phyloP scores from a whole-genome alignment of 2,329 filamentous ascomycete genomes.

The Claviceps quebecensis region DNA sequence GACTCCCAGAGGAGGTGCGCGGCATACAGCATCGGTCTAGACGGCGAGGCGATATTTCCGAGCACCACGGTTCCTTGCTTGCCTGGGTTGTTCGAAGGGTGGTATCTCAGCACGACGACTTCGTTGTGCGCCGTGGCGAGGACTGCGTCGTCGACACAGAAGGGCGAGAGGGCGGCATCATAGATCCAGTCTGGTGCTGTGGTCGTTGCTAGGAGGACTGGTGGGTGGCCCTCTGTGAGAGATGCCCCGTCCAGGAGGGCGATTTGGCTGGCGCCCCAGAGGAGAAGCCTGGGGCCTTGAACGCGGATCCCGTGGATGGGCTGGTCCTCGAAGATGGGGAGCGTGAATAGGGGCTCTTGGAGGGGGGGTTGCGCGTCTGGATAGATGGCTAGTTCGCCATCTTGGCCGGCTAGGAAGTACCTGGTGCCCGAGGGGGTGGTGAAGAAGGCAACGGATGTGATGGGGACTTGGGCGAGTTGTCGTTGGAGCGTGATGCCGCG shows the following conservation, averaged over 20 bases:
- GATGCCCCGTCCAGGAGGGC: slow-evolving; percentile 20
- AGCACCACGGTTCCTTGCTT: slow-evolving; percentile 21
- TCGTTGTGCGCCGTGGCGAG: slow-evolving; percentile 83
- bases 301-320: slow-evolving; percentile 60
- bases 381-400: slow-evolving; percentile 43
- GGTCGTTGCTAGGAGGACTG: slow-evolving; percentile 12
- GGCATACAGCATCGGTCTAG: slow-evolving; percentile 77
- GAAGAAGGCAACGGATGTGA: slow-evolving; percentile 46
- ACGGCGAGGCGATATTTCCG: slow-evolving; percentile 43
- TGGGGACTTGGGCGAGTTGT: slow-evolving; percentile 34
- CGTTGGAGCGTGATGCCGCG: slow-evolving; percentile 11
- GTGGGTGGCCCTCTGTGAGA: slow-evolving; percentile 8
- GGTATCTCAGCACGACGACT: slow-evolving; percentile 37
- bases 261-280: slow-evolving; percentile 60
- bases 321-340: slow-evolving; percentile 50
- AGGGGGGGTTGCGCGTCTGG: slow-evolving; percentile 17
- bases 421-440: slow-evolving; percentile 14
- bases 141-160: slow-evolving; percentile 30
- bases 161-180: slow-evolving; percentile 43
- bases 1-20: slow-evolving; percentile 57
- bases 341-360: slow-evolving; percentile 21
- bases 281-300: slow-evolving; percentile 24
- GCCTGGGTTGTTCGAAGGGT: slow-evolving; percentile 10
- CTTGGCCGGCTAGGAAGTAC: slow-evolving; percentile 45
- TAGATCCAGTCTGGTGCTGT: slow-evolving; percentile 64